A percentile compares a stretch with the other conserved stretches of the same genome.
phyloP scores from a whole-genome alignment of 306 rosid species.

The Inga oerstediana region DNA sequence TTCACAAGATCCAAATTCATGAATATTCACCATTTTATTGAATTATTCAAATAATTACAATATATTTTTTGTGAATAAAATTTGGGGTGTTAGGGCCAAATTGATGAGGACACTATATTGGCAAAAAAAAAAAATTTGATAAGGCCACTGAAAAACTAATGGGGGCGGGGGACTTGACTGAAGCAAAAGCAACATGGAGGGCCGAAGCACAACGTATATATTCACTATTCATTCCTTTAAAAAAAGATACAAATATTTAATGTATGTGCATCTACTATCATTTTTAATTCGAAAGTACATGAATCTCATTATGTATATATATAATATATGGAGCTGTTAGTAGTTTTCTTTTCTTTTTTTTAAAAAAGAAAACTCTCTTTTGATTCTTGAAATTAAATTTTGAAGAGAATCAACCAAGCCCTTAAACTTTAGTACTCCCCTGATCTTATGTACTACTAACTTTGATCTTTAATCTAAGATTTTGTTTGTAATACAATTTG shows the following conservation, averaged over 20 bases:
- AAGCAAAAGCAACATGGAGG: conserved; percentile 51
- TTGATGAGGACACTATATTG: too few relatives aligned
- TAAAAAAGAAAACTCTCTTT: not conserved
- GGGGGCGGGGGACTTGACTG: conserved; percentile 42
- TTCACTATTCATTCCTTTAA: conserved; percentile 44
- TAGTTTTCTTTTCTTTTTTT: not conserved
- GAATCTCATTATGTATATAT: conserved; percentile 5
- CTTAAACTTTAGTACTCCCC: not conserved
- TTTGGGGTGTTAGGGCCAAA: too few relatives aligned
- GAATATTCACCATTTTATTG: too few relatives aligned
- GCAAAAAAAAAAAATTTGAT: too few relatives aligned
- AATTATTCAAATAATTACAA: too few relatives aligned
- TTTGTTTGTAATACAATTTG: too few relatives aligned
- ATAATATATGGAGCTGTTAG: conserved; percentile 24
- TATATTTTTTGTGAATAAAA: too few relatives aligned
- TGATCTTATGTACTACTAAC: too few relatives aligned
- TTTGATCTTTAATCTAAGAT: too few relatives aligned
- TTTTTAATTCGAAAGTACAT: conserved; percentile 36
- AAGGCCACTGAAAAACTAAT: conserved; percentile 51
- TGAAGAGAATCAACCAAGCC: not conserved
- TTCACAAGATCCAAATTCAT: too few relatives aligned
- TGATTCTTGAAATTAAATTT: not conserved
- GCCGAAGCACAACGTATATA: conserved; percentile 40
- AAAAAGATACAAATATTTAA: conserved; percentile 20
- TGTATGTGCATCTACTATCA: not conserved